Percentiles rank a stretch among this genome's conserved stretches.
Conservation (phyloP, 2,329 filamentous ascomycete genomes). For the Nemania serpens region DNA sequence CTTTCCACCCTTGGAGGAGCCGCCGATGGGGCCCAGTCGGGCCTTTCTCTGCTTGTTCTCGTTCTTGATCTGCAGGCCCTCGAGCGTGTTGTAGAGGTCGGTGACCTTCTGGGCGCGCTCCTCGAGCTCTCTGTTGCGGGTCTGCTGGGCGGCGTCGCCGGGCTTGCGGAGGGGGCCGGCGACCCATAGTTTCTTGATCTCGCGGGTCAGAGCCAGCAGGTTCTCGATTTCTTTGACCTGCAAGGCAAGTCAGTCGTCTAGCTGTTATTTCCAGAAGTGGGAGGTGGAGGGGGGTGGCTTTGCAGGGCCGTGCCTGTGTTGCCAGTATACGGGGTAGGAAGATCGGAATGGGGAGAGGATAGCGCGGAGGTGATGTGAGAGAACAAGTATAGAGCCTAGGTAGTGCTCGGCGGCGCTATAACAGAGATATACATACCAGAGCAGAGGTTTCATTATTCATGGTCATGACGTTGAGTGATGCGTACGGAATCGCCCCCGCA, state of each 20-base stretch:
- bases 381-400: no score
- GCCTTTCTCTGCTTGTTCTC: no score
- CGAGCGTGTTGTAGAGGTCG: conserved; percentile 38
- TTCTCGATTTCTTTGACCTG: conserved; percentile 51
- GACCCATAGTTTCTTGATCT: conserved; percentile 56
- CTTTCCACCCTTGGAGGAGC: background rate
- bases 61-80: conserved; percentile 34
- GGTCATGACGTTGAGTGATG: conserved; percentile 46
- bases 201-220: conserved; percentile 52
- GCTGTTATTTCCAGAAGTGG: background rate
- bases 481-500: conserved; percentile 44
- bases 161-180: conserved; percentile 52
- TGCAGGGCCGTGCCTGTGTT: background rate
- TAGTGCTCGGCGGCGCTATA: background rate
- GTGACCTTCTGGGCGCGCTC: conserved; percentile 46
- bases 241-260: conserved; percentile 3
- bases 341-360: no score
- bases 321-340: no score
- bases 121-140: conserved; percentile 43
- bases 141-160: conserved; percentile 47
- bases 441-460: conserved; percentile 47
- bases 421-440: conserved; percentile 39
- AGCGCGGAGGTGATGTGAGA: no score
- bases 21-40: no score
- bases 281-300: background rate